phyloP scores from a whole-genome alignment of 2,329 filamentous ascomycete genomes.

The Xylaria sp. region DNA sequence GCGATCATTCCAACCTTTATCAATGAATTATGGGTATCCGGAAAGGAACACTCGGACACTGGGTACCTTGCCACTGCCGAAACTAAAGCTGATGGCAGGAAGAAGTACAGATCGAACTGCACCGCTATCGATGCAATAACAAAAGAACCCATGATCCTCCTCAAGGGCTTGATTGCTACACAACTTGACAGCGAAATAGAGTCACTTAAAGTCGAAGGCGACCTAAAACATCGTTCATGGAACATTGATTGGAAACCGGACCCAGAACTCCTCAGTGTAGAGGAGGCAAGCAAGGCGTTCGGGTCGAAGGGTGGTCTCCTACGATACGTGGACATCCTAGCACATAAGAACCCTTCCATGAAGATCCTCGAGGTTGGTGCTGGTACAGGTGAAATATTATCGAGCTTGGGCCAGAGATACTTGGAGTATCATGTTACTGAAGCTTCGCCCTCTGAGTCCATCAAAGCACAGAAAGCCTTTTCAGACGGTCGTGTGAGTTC shows the following conservation, averaged over 20 bases:
- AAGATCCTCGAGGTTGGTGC: constrained; percentile 43
- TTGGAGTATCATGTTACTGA: constrained; percentile 43
- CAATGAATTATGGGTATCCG: constrained; percentile 25
- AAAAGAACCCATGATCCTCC: constrained; percentile 8
- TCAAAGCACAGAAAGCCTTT: constrained; percentile 40
- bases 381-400: constrained; percentile 40
- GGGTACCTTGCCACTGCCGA: constrained; percentile 10
- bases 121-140: constrained; percentile 18
- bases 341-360: constrained; percentile 23
- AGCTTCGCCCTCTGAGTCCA: constrained; percentile 40
- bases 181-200: constrained; percentile 9
- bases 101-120: constrained; percentile 21
- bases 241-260: constrained; percentile 32
- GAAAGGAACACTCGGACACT: background rate
- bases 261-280: constrained; percentile 19
- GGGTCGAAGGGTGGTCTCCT: constrained; percentile 18
- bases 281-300: constrained; percentile 20
- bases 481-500: constrained; percentile 43
- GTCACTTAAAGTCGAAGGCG: background rate
- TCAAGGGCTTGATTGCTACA: constrained; percentile 20
- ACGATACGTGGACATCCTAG: constrained; percentile 30
- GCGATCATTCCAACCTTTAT: constrained; percentile 19
- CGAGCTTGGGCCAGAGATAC: constrained; percentile 37
- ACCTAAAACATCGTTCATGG: constrained; percentile 20
- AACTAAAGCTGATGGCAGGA: constrained; percentile 7